Base-by-base conservation (phyloP, 2,329 filamentous ascomycete species). In the Pseudocercospora fijiensis region DNA sequence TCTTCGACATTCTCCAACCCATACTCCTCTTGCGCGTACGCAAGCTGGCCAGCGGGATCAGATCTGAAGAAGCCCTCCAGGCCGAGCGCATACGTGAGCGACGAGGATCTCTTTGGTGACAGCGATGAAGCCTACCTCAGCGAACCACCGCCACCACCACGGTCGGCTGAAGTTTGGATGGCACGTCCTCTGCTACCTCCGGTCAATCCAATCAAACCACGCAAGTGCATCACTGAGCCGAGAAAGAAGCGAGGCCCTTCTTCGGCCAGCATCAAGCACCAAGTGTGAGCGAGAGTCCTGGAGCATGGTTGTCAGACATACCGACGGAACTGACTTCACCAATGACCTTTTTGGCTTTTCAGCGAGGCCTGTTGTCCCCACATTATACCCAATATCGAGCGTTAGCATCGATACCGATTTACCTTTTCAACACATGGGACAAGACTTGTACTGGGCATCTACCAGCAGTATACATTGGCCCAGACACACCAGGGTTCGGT, bases 21-120 rank as follows among this genome's bases (percentile, higher is more conserved):
- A 30, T 70, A 67, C 57, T 66, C 66, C 37, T 67, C 68, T 6
- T 68, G 66, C 45, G 64, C 61, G 18, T 67, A 65, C 26, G 59
- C 65, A 41, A 68, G 64, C 59, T 68, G 64, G 66, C 58, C 57
- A 41, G 47, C 57, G 20, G 64, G 65, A 18, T 68, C 64, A 41
- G 65, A 61, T 52, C 58, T 66, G 24, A 69, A 68, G 33, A 57
- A 60, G 30, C 61, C 66, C 30, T 67, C 61, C 8, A 69, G 55
- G 24, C 68, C 74, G 0, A 77, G 70, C 67, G 67, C 75, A 2
- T 78, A 77, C 61, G 71, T 78, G 57, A 75, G 72, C 65, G 76
- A 78, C 63, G 74, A 75, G 58, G 76, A 78, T 56, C 71, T 78
- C 18, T 74, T 76, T 59, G 74, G 75, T 26, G 72, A 73, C 56